Evolutionary conservation across 2,329 filamentous ascomycete genomes (phyloP).

Genomic region (Ophiostoma australiae): DNA sequence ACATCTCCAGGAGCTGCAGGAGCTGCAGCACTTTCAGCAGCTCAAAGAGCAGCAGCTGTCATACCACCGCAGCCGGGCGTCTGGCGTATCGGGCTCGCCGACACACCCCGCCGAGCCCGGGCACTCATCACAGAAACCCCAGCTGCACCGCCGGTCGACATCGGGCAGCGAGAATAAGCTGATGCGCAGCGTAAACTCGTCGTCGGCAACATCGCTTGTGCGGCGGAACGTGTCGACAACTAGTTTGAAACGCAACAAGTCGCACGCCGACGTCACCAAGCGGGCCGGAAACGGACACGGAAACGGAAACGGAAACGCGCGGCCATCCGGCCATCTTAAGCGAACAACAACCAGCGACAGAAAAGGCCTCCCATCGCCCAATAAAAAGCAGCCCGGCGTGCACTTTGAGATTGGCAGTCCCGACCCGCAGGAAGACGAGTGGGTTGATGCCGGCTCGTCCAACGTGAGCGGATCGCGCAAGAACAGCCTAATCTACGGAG

Average conservation of each 20-base stretch:
- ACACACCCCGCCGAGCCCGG: slow-evolving; percentile 35
- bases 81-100: slow-evolving; percentile 36
- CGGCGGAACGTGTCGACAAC: slow-evolving; percentile 53
- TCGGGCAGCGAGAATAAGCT: slow-evolving; percentile 47
- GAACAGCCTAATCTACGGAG: slow-evolving; percentile 25
- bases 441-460: slow-evolving; percentile 62
- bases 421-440: slow-evolving; percentile 51
- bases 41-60: slow-evolving; percentile 16
- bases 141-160: slow-evolving; percentile 44
- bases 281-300: slow-evolving; percentile 46
- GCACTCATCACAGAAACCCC: slow-evolving; percentile 29
- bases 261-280: slow-evolving; percentile 52
- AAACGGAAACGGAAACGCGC: slow-evolving; percentile 46
- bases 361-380: slow-evolving; percentile 25
- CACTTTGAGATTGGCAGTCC: slow-evolving; percentile 59
- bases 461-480: slow-evolving; percentile 38
- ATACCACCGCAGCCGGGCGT: slow-evolving; percentile 39
- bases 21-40: slow-evolving; percentile 21
- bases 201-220: slow-evolving; percentile 44
- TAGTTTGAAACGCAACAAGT: slow-evolving; percentile 57
- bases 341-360: slow-evolving; percentile 42
- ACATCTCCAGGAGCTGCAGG: slow-evolving; percentile 27
- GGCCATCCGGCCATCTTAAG: slow-evolving; percentile 42
- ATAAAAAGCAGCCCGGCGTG: slow-evolving; percentile 36
- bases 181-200: slow-evolving; percentile 40